These are phyloP conservation scores for Antitrichia curtipendula DNA, from an alignment of 225 moss, liverwort and hornwort genomes.

Conservation along the genomic window DNA sequence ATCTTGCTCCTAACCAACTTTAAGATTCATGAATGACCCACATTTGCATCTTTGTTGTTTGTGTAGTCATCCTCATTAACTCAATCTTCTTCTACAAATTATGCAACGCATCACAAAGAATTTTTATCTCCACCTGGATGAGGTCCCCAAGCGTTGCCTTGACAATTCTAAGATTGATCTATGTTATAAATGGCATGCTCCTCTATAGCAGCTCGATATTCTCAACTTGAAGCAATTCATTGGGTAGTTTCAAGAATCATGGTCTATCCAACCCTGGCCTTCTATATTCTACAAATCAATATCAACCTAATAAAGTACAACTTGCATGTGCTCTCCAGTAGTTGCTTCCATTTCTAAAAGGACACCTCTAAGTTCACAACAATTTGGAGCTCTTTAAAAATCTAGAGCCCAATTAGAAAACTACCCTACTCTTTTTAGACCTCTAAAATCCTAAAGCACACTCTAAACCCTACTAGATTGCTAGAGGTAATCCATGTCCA, in stretches of 20 bases:
- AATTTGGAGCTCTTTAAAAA: not conserved
- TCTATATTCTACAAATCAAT: rapidly evolving
- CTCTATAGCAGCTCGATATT: rapidly evolving
- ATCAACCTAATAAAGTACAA: rapidly evolving
- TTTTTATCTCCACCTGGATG: rapidly evolving
- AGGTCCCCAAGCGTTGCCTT: rapidly evolving
- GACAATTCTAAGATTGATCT: not conserved
- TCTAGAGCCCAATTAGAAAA: rapidly evolving
- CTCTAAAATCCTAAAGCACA: not conserved
- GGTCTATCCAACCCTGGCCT: not conserved
- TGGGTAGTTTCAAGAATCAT: not conserved
- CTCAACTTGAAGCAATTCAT: not conserved
- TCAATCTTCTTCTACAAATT: not conserved
- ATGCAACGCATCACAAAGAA: rapidly evolving
- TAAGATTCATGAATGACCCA: not conserved
- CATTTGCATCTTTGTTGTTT: not conserved
- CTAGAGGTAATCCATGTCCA: rapidly evolving
- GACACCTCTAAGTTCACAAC: not conserved
- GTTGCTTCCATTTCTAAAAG: not conserved
- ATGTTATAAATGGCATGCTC: not conserved
- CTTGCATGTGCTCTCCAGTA: rapidly evolving
- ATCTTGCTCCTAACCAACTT: not conserved
- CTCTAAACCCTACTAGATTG: not conserved
- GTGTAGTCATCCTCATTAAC: not conserved
- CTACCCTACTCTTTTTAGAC: rapidly evolving